Conservation (phyloP, 805 yeast genomes). For the Phaffomyces antillensis region DNA sequence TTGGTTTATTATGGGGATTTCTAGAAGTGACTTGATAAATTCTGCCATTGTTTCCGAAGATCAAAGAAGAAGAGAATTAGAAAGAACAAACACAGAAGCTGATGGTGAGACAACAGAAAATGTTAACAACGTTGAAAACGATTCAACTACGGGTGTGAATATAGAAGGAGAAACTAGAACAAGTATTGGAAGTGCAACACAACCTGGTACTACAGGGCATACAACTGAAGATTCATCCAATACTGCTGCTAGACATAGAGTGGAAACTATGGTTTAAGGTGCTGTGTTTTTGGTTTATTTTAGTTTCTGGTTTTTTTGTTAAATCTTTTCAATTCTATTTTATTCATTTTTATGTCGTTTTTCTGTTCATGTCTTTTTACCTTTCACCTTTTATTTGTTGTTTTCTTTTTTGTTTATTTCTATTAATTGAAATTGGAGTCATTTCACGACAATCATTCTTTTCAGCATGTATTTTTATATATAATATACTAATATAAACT, state of each 20-base stretch:
- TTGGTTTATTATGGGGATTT: conserved; percentile 54
- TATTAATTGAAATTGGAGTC: background rate
- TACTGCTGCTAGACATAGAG: conserved; percentile 5
- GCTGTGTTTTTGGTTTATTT: background rate
- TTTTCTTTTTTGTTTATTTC: background rate
- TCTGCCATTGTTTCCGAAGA: conserved; percentile 40
- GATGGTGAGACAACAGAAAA: background rate
- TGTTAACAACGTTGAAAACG: background rate
- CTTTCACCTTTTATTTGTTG: too few species aligned
- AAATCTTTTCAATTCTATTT: too few species aligned
- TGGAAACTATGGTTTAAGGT: conserved; percentile 10
- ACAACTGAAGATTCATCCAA: too few species aligned
- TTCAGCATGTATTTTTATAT: background rate
- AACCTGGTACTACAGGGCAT: too few species aligned
- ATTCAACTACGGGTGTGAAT: background rate
- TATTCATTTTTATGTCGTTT: background rate
- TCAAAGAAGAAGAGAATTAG: conserved; percentile 20
- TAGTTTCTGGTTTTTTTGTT: background rate
- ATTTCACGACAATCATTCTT: background rate
- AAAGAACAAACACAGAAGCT: background rate
- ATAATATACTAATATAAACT: too few species aligned
- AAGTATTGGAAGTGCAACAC: too few species aligned
- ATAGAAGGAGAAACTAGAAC: background rate
- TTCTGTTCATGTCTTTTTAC: background rate
- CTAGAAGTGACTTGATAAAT: conserved; percentile 39